Evolutionary conservation across 306 rosid species (phyloP), one percentile per base, ranked within the genome.

Genomic region (Senna siamea): DNA sequence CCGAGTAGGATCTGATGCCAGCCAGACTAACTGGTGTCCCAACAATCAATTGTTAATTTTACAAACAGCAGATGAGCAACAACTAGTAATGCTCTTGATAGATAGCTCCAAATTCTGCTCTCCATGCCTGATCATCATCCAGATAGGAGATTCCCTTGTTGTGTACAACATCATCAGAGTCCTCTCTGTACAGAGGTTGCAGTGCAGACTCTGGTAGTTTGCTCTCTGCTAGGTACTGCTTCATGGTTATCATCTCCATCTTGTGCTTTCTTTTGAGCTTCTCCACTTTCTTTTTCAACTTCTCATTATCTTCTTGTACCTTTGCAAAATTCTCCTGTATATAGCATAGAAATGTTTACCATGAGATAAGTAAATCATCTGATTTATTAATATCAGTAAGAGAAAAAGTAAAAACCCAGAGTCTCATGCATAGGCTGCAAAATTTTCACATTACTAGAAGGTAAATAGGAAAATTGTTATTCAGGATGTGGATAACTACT

Each of bases 101-200:
- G 73, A 92, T 92, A n/a, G 96, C 98, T 75, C 98, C 97, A 85
- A 92, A 95, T 73, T 95, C 98, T 46, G 92, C 90, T 80, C 93
- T 90, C 98, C 99, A 90, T 19, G 96, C 89, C 75, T 92, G 97
- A 82, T 95, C 95, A 32, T 86, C 94, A 18, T 91, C 96, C 18
- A 61, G 18, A 73, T 41, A 40, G 12, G 76, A 67, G 34, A 55
- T 28, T 28, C 81, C 75, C 78, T 83, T 83, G 47, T 74, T 79
- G 12, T 78, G 81, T 26, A 48, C 83, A 11, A 35, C 47, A 77
- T 34, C 83, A 69, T 80, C 84, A 3, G 93, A 83, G 70, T 90
- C 90, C 71, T 88, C 96, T 3, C 76, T 52, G 60, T 84, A 87
- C 53, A 87, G 82, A 37, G 88, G 90, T 60, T 83, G 83, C 75